Base-by-base conservation (phyloP, 345 rosid genomes). In the Salix viminalis region DNA sequence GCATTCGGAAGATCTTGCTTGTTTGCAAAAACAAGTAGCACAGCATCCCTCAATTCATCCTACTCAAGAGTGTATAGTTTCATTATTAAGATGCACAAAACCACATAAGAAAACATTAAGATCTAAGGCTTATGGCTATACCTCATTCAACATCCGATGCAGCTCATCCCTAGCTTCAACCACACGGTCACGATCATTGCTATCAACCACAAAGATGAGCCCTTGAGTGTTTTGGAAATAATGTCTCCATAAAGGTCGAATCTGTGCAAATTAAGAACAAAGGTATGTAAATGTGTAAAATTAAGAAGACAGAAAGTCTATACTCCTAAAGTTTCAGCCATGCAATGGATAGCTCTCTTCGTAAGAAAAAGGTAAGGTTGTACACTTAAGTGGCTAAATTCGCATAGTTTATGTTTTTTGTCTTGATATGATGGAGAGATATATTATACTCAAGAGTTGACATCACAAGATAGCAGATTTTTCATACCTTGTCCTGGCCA, bases 1-100 rank as follows among this genome's bases (percentile, higher is more conserved):
- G 93, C 97, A 76, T 92, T 91, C 66, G 97, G 92, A 78, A 91
- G 90, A 90, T 92, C 97, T 83, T 92, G 97, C 78, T 92, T 92
- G 87, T 91, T 91, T 0, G 95, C 94, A 83, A 92, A 92, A 37
- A 92, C 97, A 74, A 92, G 94, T 58, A 92, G 86, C 84, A 92
- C 97, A 73, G 95, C 97, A 84, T 92, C 97, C 88, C 97, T 92
- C 88, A 92, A 81, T 79, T 92, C 97, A 67, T 92, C 28, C 28
- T 26, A 36, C 26, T 39, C 19, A 44, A 32, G 36, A 36, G 6
- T 9, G 28, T 71, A 24, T 8, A 21, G 0, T 67, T 23, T 5
- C 15, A 61, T 28, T 24, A 26, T 54, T 16, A 10, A n/a, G 30
- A 32, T 24, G 19, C 32, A 21, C 3, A 34, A 6, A 21, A 21